phyloP scores from a whole-genome alignment of 441 rosid genomes.

The Euphorbia celastroides region DNA sequence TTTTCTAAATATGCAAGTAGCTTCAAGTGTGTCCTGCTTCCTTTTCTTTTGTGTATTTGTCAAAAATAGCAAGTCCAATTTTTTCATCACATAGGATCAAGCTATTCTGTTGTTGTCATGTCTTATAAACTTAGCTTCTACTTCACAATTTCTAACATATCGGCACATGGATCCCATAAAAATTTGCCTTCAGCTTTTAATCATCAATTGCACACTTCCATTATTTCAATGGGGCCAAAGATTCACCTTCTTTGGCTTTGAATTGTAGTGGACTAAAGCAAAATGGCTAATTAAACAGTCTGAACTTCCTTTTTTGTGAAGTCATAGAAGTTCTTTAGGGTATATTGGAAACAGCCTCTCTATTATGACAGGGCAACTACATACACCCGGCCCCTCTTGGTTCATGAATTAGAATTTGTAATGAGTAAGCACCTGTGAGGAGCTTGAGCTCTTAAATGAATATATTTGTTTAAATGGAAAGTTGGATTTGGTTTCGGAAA shows the following conservation, averaged over 20 bases:
- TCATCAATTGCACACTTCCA: no score
- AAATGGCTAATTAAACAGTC: no score
- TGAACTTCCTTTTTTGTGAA: no score
- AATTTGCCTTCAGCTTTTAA: no score
- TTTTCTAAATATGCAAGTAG: background rate
- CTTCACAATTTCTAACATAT: background rate
- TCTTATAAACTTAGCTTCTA: background rate
- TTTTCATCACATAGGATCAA: background rate
- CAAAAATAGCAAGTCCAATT: background rate
- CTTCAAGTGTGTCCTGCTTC: background rate
- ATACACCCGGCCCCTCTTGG: no score
- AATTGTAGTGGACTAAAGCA: no score
- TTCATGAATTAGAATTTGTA: background rate
- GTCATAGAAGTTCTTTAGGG: no score
- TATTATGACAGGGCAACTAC: no score
- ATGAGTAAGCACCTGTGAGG: background rate
- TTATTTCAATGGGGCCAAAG: no score
- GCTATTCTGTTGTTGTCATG: background rate
- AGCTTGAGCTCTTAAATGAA: background rate
- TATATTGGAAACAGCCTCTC: no score
- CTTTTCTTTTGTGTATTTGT: background rate
- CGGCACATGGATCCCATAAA: no score
- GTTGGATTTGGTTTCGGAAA: background rate
- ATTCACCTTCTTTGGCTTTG: no score
- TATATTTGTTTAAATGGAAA: background rate